phyloP scores from a whole-genome alignment of 2,329 filamentous ascomycete species.

The Fusarium lyarnte region DNA sequence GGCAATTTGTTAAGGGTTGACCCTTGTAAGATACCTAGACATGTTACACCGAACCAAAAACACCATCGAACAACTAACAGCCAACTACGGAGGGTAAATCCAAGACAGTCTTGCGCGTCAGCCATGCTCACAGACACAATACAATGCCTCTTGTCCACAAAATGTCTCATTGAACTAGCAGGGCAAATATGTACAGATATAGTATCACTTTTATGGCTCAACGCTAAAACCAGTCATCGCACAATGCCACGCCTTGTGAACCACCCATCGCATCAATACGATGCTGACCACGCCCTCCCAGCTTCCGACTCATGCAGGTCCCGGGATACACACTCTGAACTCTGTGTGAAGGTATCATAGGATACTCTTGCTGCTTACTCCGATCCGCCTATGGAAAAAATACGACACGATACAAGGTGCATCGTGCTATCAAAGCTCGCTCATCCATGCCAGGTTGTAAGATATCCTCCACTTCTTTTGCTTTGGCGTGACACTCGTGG shows the following conservation, averaged over 20 bases:
- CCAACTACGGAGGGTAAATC: constrained; percentile 13
- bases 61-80: not conserved
- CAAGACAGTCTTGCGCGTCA: constrained; percentile 18
- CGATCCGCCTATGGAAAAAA: not conserved
- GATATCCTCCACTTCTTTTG: constrained; percentile 1
- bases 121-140: not conserved
- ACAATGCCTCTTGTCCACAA: not conserved
- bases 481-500: constrained; percentile 22
- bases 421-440: constrained; percentile 5
- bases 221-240: constrained; percentile 3
- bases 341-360: not conserved
- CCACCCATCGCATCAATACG: constrained; percentile 2
- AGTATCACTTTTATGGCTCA: constrained; percentile 3
- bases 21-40: not conserved
- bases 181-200: not conserved
- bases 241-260: constrained; percentile 9
- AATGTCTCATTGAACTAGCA: constrained; percentile 4
- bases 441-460: not conserved
- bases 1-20: constrained; percentile 13
- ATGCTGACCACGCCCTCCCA: constrained; percentile 15
- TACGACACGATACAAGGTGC: not conserved
- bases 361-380: not conserved
- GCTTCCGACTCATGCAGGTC: constrained; percentile 27
- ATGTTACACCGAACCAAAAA: constrained; percentile 10
- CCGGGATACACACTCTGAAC: constrained; percentile 4